phyloP scores from a whole-genome alignment of 2,329 filamentous ascomycete species.

The Grosmannia penicillata region DNA sequence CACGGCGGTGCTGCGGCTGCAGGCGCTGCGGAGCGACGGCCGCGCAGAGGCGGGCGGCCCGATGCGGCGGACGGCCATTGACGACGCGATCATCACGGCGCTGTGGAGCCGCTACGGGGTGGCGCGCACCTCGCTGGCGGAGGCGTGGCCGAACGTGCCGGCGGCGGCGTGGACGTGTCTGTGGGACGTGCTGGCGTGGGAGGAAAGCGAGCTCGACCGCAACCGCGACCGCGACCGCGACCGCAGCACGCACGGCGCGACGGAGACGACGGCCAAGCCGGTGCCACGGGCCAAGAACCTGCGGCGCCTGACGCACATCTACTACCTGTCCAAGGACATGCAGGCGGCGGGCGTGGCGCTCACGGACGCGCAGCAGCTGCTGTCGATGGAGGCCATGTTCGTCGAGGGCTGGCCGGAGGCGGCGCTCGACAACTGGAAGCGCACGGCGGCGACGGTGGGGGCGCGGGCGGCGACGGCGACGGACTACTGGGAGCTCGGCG shows the following conservation, averaged over 20 bases:
- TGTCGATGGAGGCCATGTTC: constrained; percentile 55
- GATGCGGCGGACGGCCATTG: constrained; percentile 5
- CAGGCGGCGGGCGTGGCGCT: constrained; percentile 40
- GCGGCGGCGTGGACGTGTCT: constrained; percentile 46
- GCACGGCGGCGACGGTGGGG: constrained; percentile 37
- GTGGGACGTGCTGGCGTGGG: constrained; percentile 46
- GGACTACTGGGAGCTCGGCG: constrained; percentile 49
- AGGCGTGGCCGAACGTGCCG: constrained; percentile 40
- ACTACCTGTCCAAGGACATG: constrained; percentile 51
- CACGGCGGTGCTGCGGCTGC: constrained; percentile 19
- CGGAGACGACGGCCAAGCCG: no score
- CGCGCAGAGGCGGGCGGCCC: no score
- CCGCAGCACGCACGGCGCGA: no score
- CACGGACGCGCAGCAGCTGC: constrained; percentile 41
- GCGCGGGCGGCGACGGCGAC: constrained; percentile 29
- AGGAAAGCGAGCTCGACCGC: constrained; percentile 26
- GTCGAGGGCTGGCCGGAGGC: constrained; percentile 42
- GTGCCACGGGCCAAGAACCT: constrained; percentile 20
- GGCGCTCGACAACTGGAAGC: constrained; percentile 50
- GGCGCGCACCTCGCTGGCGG: constrained; percentile 27
- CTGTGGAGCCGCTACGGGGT: constrained; percentile 36
- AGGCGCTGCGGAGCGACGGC: no score
- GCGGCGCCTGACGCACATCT: constrained; percentile 45
- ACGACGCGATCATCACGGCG: constrained; percentile 14
- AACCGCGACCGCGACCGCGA: no score